Evolutionary conservation across 1,284 basidiomycete species (phyloP).

Genomic region (Trametes polyzona): DNA sequence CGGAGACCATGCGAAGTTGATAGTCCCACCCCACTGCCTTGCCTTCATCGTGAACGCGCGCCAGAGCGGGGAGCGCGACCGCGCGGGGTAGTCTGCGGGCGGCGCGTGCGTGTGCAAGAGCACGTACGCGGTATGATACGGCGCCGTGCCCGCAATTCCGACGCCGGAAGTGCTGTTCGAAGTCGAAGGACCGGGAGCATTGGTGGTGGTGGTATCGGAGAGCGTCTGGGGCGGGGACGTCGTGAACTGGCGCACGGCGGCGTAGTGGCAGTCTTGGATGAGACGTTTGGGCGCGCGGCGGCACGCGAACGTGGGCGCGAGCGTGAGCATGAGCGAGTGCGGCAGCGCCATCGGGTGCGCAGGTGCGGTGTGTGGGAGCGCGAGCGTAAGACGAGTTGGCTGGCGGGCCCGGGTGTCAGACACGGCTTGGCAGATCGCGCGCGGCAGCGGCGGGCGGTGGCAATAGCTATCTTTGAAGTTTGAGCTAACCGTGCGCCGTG

Average conservation of each 20-base stretch:
- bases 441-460: neutral
- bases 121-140: conserved; percentile 57
- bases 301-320: conserved; percentile 6
- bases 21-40: conserved; percentile 51
- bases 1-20: conserved; percentile 62
- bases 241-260: neutral
- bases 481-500: too few relatives aligned
- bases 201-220: neutral
- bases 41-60: conserved; percentile 52
- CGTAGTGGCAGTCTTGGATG: conserved; percentile 4
- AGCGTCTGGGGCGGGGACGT: neutral
- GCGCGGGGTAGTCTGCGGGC: conserved; percentile 53
- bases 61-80: conserved; percentile 53
- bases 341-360: conserved; percentile 2
- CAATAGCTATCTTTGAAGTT: too few relatives aligned
- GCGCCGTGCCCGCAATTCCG: conserved; percentile 46
- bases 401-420: neutral
- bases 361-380: neutral
- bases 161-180: too few relatives aligned
- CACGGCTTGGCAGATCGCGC: neutral
- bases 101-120: conserved; percentile 56
- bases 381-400: neutral
- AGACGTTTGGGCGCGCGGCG: conserved; percentile 9
- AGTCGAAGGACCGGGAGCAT: too few relatives aligned
- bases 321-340: conserved; percentile 14